phyloP scores from a whole-genome alignment of 306 rosid species.

The Casuarina glauca region DNA sequence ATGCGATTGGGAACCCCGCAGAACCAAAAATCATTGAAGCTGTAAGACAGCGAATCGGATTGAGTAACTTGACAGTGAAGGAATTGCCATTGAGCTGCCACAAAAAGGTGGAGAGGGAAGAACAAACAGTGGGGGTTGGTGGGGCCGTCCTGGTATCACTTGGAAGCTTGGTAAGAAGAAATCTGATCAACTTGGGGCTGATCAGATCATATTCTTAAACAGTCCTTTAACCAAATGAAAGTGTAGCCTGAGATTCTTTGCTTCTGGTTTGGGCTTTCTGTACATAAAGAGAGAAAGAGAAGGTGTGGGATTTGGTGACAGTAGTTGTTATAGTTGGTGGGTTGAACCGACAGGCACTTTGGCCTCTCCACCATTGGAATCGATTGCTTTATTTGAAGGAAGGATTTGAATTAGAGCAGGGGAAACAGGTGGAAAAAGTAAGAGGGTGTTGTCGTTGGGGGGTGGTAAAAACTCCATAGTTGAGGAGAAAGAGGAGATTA shows the following conservation, averaged over 20 bases:
- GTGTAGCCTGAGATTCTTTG: constrained; percentile 62
- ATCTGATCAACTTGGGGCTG: constrained; percentile 78
- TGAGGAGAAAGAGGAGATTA: constrained; percentile 22
- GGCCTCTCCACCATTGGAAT: constrained; percentile 35
- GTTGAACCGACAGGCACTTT: constrained; percentile 32
- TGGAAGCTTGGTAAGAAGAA: constrained; percentile 87
- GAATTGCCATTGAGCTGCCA: constrained; percentile 58
- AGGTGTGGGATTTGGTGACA: constrained; percentile 46
- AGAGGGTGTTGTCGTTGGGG: constrained; percentile 13
- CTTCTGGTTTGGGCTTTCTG: constrained; percentile 57
- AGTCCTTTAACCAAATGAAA: constrained; percentile 11
- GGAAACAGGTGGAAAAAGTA: constrained; percentile 22
- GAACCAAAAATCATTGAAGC: constrained; percentile 62
- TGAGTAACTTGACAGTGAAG: constrained; percentile 65
- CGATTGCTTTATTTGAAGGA: constrained; percentile 40
- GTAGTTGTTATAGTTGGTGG: constrained; percentile 49
- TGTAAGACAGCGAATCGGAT: constrained; percentile 70
- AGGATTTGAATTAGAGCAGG: constrained; percentile 14
- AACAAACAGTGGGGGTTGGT: constrained; percentile 66
- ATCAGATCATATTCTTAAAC: constrained; percentile 72
- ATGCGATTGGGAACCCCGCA: constrained; percentile 60
- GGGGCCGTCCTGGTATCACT: constrained; percentile 84
- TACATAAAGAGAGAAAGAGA: constrained; percentile 46
- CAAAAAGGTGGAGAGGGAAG: constrained; percentile 51
- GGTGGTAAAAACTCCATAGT: constrained; percentile 22